These are phyloP conservation scores for Eucalyptus shirleyi DNA, from an alignment of 345 rosid genomes.

Conservation along the genomic window DNA sequence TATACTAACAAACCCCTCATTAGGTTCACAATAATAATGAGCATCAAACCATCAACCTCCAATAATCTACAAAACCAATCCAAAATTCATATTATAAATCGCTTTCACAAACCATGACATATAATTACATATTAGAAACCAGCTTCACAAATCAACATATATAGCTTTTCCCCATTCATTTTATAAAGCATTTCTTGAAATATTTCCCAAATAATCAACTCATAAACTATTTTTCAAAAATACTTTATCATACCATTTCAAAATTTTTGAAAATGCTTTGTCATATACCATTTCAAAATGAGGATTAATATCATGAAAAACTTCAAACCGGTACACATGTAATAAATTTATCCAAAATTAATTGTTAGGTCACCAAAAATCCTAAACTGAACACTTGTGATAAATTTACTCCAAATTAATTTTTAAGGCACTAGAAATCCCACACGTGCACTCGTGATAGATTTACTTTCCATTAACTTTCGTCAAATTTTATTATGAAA, in stretches of 20 bases:
- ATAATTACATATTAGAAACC: not conserved
- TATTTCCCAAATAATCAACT: not conserved
- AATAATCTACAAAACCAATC: not conserved
- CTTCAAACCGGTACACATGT: rapidly evolving
- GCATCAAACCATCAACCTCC: not conserved
- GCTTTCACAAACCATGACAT: not conserved
- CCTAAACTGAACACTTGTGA: too few relatives aligned
- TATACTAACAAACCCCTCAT: not conserved
- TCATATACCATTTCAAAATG: too few relatives aligned
- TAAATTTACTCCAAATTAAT: too few relatives aligned
- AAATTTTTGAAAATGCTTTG: too few relatives aligned
- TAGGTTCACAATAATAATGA: not conserved
- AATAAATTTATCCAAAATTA: too few relatives aligned
- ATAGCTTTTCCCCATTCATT: not conserved
- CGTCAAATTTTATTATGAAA: too few relatives aligned
- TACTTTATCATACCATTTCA: not conserved
- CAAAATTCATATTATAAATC: not conserved
- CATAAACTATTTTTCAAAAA: not conserved
- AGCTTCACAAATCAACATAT: not conserved
- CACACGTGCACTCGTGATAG: too few relatives aligned
- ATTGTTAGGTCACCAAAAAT: too few relatives aligned
- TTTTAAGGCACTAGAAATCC: too few relatives aligned
- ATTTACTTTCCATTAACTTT: too few relatives aligned
- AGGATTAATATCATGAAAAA: too few relatives aligned
- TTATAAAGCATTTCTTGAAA: not conserved